Evolutionary conservation across 1,284 basidiomycete species (phyloP).

Genomic region (Puccinia hordei): DNA sequence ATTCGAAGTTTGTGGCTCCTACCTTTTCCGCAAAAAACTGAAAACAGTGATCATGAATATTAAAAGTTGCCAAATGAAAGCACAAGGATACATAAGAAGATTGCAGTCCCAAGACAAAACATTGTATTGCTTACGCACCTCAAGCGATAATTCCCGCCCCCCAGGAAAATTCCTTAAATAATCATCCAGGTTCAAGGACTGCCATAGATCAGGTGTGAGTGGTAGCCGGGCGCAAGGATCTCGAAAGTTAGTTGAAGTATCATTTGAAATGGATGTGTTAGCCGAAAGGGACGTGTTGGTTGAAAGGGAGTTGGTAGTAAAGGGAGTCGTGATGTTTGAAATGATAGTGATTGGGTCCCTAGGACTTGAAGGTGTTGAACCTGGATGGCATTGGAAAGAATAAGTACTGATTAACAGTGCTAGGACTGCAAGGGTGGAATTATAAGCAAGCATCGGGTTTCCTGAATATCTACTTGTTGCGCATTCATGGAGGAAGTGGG

Average conservation of each 20-base stretch:
- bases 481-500: not conserved
- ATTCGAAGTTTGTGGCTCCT: conserved; percentile 41
- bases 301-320: not conserved
- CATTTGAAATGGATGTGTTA: not conserved
- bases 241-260: not conserved
- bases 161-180: conserved; percentile 42
- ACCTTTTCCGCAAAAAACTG: conserved; percentile 38
- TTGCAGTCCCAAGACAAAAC: not conserved
- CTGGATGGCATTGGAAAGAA: conserved; percentile 5
- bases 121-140: not conserved
- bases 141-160: conserved; percentile 27
- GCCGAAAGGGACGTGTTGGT: not conserved
- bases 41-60: not conserved
- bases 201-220: conserved; percentile 49
- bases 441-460: not conserved
- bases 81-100: not conserved
- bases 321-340: conserved; percentile 5
- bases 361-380: not conserved
- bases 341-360: not conserved
- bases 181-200: conserved; percentile 27
- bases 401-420: not conserved
- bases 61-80: not conserved
- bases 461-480: not conserved
- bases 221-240: conserved; percentile 42
- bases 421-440: not conserved